phyloP scores from a whole-genome alignment of 495 filamentous ascomycete species.

The Zalerion maritima region DNA sequence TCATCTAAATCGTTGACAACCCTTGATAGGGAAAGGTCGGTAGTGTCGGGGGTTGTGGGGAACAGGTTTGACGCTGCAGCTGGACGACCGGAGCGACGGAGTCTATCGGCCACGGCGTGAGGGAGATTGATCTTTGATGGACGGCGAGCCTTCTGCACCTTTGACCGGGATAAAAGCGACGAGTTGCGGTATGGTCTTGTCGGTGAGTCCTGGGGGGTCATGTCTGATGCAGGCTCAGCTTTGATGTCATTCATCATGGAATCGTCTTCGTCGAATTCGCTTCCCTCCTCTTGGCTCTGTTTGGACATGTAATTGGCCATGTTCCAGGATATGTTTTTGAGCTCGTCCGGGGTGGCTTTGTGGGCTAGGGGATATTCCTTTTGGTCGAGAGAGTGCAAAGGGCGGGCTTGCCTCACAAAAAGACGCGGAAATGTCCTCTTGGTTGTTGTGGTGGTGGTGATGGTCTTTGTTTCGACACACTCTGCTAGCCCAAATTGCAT shows the following conservation, averaged over 20 bases:
- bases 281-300: conserved; percentile 49
- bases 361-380: conserved; percentile 82
- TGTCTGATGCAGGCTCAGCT: too few species aligned
- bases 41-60: conserved; percentile 33
- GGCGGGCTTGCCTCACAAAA: conserved; percentile 57
- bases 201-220: too few species aligned
- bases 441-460: conserved; percentile 91
- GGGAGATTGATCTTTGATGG: conserved; percentile 8
- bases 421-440: conserved; percentile 80
- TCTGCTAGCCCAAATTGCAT: conserved; percentile 38
- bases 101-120: conserved; percentile 19
- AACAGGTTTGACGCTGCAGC: conserved; percentile 16
- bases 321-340: conserved; percentile 61
- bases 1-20: conserved; percentile 27
- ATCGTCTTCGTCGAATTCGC: conserved; percentile 1
- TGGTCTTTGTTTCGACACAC: conserved; percentile 47
- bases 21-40: conserved; percentile 16
- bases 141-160: too few species aligned
- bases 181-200: too few species aligned
- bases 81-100: conserved; percentile 19
- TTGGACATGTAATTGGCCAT: conserved; percentile 35
- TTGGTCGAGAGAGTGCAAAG: conserved; percentile 60
- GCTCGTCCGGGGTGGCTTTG: conserved; percentile 58
- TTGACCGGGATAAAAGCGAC: too few species aligned
- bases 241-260: too few species aligned